Evolutionary conservation across 2,329 filamentous ascomycete species (phyloP).

Genomic region (Decorospora gaudefroyi): DNA sequence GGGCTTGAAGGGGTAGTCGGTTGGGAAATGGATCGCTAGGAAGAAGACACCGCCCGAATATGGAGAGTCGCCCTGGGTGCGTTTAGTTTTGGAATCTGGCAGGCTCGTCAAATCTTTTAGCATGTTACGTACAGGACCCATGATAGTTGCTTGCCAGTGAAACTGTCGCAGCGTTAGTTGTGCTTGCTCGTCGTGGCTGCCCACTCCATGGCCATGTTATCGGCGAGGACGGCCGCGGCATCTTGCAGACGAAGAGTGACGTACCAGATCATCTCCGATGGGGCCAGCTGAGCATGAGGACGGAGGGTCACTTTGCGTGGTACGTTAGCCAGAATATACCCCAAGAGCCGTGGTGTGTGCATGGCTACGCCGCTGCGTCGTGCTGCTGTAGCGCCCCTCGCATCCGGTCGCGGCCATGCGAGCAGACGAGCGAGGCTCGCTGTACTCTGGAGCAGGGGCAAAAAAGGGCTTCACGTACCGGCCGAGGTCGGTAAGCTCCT

Average conservation of each 20-base stretch:
- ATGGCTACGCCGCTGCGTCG: conserved; percentile 17
- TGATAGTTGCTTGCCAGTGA: conserved; percentile 99
- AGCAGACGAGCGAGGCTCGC: conserved; percentile 38
- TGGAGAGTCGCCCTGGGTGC: conserved; percentile 80
- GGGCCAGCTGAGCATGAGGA: conserved; percentile 98
- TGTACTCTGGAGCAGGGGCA: too few species aligned
- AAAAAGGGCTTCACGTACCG: conserved; percentile 60
- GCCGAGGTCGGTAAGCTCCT: conserved; percentile 88
- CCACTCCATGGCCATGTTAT: conserved; percentile 14
- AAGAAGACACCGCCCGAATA: conserved; percentile 99
- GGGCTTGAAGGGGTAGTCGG: conserved; percentile 99
- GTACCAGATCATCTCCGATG: conserved; percentile 95
- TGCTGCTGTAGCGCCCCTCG: conserved; percentile 38
- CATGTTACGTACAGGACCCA: conserved; percentile 84
- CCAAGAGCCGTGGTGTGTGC: conserved; percentile 10
- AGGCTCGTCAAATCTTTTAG: not conserved
- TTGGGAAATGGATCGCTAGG: conserved; percentile 97
- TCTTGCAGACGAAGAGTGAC: conserved; percentile 50
- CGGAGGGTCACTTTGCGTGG: conserved; percentile 77
- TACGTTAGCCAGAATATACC: conserved; percentile 41
- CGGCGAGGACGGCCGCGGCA: conserved; percentile 36
- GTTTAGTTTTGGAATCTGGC: conserved; percentile 36
- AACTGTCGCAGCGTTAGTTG: conserved; percentile 65
- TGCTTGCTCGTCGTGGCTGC: conserved; percentile 18
- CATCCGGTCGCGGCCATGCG: conserved; percentile 46